Base-by-base conservation (phyloP, 2,329 filamentous ascomycete species). In the Whalleya microplaca region DNA sequence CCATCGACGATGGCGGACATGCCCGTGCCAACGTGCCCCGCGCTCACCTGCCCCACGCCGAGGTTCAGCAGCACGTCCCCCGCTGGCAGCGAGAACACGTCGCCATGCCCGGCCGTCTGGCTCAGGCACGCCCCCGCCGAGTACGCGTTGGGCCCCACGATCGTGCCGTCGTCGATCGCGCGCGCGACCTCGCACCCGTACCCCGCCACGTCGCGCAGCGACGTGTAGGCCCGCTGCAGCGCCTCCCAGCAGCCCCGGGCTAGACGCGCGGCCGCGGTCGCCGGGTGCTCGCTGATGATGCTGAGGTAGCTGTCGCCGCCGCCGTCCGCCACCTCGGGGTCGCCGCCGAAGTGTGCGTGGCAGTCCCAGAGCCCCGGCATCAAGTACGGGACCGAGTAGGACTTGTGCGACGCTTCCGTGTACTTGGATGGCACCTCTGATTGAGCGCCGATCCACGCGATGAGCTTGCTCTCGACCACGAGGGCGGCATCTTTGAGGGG, bases 171-270 rank as follows among this genome's bases (percentile, higher is more conserved):
- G n/a, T n/a, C n/a, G n/a, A n/a, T n/a, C n/a, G n/a, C n/a, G n/a
- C n/a, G 64, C 10, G 61, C 61, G 1, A 73, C 48, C 65, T 73
- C 72, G 61, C 69, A 72, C 10, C 71, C 72, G 48, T 59, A 66
- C 32, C 72, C 72, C 0, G 67, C 72, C 2, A 72, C 64, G 58
- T 74, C 72, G 41, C 72, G 68, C 41, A 74, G 49, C 45, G 71
- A 73, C 6, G 72, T 74, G 59, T 73, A 74, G 0, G 71, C 72
- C 8, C 73, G 71, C 68, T 76, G 72, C 5, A 77, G 53, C 0
- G 73, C 71, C 53, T 73, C 70, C 70, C 72, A 73, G 62, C 74
- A 74, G 4, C 71, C 66, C 48, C 66, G 65, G 0, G 72, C 61
- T 2, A 74, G 63, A 0, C 69, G 62, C 2, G 74, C 74, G 16